Base-by-base conservation (phyloP, 176 grass and related monocot genomes). In the Elaeis guineensis region DNA sequence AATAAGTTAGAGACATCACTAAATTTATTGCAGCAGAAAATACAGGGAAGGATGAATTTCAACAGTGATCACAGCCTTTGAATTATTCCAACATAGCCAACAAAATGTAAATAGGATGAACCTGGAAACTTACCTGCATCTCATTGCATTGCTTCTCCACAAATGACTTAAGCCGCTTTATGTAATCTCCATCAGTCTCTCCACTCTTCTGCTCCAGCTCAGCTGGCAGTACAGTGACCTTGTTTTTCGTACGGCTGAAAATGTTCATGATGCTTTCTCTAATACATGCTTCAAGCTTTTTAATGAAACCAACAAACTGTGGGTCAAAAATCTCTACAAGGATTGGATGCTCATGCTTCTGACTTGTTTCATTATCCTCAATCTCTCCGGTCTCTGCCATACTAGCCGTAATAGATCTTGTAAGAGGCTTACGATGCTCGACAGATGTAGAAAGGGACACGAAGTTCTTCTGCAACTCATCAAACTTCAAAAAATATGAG, bases 61-160 rank as follows among this genome's bases (percentile, higher is more conserved):
- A 44, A 2, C 2, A 44, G 9, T 44, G 35, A 44, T 44, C 35
- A 44, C 11, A 14, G 11, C 35, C 35, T 44, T 11, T 44, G 9
- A 14, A 44, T 44, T 44, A 12, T 44, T 44, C 35, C 35, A 44
- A 44, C 35, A 44, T 14, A 11, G 9, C 35, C 35, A 44, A 44
- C 35, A 44, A 44, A 44, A 44, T 44, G 35, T 44, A 44, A 44
- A 44, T 44, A 11, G 9, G 35, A 44, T 44, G 35, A 44, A 62
- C 30, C 21, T 48, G 62, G 51, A 64, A 69, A 85, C 55, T 21
- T 77, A 89, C 94, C 88, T 98, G 84, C 94, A 98, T 98, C 44
- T 98, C 94, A 69, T 71, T 89, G 81, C 94, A 98, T 66, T 98
- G 94, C 62, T 80, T 89, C 73, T 92, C 94, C 55, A 98, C 81